Evolutionary conservation across 768 basidiomycete species (phyloP).

Genomic region (Xerocomellus dryophilus): DNA sequence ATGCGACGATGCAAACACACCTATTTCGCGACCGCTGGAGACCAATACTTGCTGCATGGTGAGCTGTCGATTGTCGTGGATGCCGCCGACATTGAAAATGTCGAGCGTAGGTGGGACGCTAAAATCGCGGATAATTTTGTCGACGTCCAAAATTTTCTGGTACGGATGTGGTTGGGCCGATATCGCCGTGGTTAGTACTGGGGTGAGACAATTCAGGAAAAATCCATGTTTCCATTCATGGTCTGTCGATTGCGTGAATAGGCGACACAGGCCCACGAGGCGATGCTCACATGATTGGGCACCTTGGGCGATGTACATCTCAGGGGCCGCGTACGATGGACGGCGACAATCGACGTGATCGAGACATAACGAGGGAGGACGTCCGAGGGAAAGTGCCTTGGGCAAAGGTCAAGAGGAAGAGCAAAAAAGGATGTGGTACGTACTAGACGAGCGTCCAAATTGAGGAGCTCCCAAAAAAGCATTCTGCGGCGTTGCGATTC

Average conservation of each 20-base stretch:
- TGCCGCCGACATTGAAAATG: constrained; percentile 37
- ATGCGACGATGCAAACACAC: constrained; percentile 35
- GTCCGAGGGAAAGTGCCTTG: constrained; percentile 67
- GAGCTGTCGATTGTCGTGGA: constrained; percentile 46
- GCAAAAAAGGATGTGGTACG: constrained; percentile 30
- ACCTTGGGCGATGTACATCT: constrained; percentile 30
- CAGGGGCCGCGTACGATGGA: constrained; percentile 33
- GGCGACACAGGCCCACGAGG: constrained; percentile 4
- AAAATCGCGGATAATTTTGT: constrained; percentile 55
- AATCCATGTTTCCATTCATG: constrained; percentile 72
- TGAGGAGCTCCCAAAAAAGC: constrained; percentile 73
- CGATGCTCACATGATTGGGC: constrained; percentile 29
- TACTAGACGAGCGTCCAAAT: constrained; percentile 66
- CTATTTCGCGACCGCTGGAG: constrained; percentile 59
- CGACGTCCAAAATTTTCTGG: constrained; percentile 48
- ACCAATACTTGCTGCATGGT: constrained; percentile 65
- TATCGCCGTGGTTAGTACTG: constrained; percentile 57
- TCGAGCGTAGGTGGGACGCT: constrained; percentile 49
- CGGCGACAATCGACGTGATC: constrained; percentile 61
- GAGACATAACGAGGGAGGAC: constrained; percentile 65
- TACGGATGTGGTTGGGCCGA: constrained; percentile 53
- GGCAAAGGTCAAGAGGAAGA: constrained; percentile 5
- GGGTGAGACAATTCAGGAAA: constrained; percentile 59
- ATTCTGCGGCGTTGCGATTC: constrained; percentile 66
- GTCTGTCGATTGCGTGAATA: constrained; percentile 39